phyloP scores from a whole-genome alignment of 2,329 filamentous ascomycete species.

The Chaetoscypha palmicola region DNA sequence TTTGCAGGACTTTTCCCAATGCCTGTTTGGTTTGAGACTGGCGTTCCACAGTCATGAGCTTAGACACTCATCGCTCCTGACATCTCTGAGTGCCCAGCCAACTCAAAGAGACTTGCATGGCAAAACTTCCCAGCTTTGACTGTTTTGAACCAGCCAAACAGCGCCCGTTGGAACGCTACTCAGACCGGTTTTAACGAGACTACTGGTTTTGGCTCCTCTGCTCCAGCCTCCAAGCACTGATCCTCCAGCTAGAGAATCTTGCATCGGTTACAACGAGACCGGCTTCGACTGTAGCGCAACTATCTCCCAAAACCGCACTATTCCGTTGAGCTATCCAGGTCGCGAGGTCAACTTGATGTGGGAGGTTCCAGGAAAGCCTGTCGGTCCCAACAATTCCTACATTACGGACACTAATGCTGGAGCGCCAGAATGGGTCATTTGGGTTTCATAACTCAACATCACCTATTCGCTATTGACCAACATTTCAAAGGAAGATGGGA shows the following conservation, averaged over 20 bases:
- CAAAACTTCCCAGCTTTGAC: slow-evolving; percentile 73
- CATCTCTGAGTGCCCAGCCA: slow-evolving; percentile 66
- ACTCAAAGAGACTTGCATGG: slow-evolving; percentile 71
- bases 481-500: slow-evolving; percentile 34
- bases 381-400: slow-evolving; percentile 81
- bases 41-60: slow-evolving; percentile 76
- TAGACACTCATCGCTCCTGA: slow-evolving; percentile 79
- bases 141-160: slow-evolving; percentile 71
- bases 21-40: slow-evolving; percentile 75
- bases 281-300: slow-evolving; percentile 54
- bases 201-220: slow-evolving; percentile 42
- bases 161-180: slow-evolving; percentile 58
- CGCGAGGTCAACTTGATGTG: slow-evolving; percentile 64
- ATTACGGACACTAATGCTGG: slow-evolving; percentile 56
- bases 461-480: slow-evolving; percentile 60
- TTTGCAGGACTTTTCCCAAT: slow-evolving; percentile 74
- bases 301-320: slow-evolving; percentile 61
- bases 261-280: slow-evolving; percentile 47
- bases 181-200: slow-evolving; percentile 57
- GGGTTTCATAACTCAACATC: slow-evolving; percentile 70
- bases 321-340: slow-evolving; percentile 68
- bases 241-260: slow-evolving; percentile 41
- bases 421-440: slow-evolving; percentile 60
- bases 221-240: slow-evolving; percentile 26
- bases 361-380: slow-evolving; percentile 59